phyloP scores from a whole-genome alignment of 164 flowering plant genomes.

The Umbellularia californica region DNA sequence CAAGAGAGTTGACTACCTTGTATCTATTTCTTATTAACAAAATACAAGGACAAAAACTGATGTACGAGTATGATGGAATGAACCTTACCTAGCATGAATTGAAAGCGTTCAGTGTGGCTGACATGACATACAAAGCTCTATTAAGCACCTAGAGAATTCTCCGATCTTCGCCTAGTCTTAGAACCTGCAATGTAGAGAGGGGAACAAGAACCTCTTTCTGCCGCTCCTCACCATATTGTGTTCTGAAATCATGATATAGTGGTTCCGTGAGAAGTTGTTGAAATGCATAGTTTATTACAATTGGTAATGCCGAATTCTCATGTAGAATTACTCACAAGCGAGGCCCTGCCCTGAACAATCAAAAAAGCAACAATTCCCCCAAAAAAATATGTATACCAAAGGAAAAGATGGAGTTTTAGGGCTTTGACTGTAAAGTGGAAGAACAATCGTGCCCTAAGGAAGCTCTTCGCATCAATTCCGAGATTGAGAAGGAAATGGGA shows the following conservation, averaged over 20 bases:
- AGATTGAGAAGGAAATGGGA: not conserved
- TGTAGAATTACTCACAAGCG: not conserved
- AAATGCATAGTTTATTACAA: not conserved
- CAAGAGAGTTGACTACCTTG: too few species aligned
- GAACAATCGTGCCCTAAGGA: not conserved
- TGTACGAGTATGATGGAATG: too few species aligned
- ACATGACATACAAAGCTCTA: not conserved
- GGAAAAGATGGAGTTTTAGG: constrained; percentile 1
- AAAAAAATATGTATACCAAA: not conserved
- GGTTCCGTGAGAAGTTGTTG: not conserved
- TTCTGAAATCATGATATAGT: not conserved
- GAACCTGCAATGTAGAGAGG: too few species aligned
- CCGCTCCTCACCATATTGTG: not conserved
- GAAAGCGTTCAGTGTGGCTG: not conserved
- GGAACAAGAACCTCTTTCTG: too few species aligned
- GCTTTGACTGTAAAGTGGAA: not conserved
- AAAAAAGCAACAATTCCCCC: not conserved
- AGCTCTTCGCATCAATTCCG: not conserved
- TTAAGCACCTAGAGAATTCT: not conserved
- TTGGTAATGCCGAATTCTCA: not conserved
- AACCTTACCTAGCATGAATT: too few species aligned
- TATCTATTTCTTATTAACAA: too few species aligned
- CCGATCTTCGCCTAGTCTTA: too few species aligned
- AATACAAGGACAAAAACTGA: too few species aligned
- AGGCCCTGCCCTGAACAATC: not conserved